These are phyloP conservation scores for Aquilaria agallochum DNA, from an alignment of 441 rosid genomes.

Conservation along the genomic window DNA sequence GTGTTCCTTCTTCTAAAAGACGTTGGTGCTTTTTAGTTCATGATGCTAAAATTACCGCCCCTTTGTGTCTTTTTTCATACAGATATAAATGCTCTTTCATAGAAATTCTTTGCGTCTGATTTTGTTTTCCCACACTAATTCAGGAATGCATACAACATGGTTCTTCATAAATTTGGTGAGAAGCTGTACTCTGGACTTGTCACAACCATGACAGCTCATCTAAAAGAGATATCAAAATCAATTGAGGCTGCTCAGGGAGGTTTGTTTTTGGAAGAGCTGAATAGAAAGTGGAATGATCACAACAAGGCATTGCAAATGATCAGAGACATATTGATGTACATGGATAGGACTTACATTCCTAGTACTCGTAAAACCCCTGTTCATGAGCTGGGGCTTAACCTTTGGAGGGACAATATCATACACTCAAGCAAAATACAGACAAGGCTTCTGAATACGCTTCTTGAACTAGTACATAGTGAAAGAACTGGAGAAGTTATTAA, in stretches of 20 bases:
- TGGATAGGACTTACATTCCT: constrained; percentile 90
- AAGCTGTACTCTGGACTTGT: constrained; percentile 78
- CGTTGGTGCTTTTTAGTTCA: no score
- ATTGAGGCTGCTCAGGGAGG: constrained; percentile 92
- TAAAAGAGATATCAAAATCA: constrained; percentile 70
- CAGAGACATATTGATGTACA: constrained; percentile 94
- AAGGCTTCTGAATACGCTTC: constrained; percentile 75
- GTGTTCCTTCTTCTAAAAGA: no score
- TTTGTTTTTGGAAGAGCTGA: constrained; percentile 80
- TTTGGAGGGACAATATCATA: constrained; percentile 89
- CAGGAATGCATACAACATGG: constrained; percentile 99
- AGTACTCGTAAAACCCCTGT: constrained; percentile 76
- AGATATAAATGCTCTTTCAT: background rate
- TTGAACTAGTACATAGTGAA: constrained; percentile 78
- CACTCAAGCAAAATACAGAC: constrained; percentile 68
- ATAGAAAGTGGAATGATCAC: constrained; percentile 96
- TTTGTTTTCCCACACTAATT: constrained; percentile 15
- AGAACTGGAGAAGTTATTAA: constrained; percentile 89
- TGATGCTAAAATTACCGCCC: no score
- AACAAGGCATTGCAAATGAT: constrained; percentile 95
- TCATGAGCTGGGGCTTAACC: constrained; percentile 82
- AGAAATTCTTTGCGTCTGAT: background rate
- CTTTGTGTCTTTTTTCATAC: background rate
- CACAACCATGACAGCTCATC: constrained; percentile 79
- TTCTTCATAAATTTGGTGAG: constrained; percentile 96